These are phyloP conservation scores for Tympanopsis confertula DNA, from an alignment of 2,329 filamentous ascomycete genomes.

Conservation along the genomic window DNA sequence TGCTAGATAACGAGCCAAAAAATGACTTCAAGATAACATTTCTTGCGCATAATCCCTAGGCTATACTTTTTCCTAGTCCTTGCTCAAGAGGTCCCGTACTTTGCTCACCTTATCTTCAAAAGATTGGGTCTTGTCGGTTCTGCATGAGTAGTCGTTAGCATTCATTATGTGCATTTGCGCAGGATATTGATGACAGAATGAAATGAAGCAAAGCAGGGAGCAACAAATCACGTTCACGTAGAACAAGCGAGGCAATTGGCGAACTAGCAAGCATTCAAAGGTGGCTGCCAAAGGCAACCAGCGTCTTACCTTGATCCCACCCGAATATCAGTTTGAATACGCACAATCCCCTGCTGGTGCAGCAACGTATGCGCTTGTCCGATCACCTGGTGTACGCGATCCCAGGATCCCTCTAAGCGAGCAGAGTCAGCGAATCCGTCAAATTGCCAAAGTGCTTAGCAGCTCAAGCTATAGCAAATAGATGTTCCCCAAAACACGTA, in stretches of 20 bases:
- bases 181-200: no score
- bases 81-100: neutral
- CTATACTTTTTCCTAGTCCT: neutral
- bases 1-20: no score
- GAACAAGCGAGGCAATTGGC: neutral
- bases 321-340: slow-evolving; percentile 53
- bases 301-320: slow-evolving; percentile 36
- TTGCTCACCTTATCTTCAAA: slow-evolving; percentile 46
- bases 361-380: slow-evolving; percentile 46
- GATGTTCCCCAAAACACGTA: no score
- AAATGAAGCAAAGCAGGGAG: neutral
- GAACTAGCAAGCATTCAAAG: neutral
- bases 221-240: neutral
- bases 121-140: slow-evolving; percentile 51
- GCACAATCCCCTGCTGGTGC: slow-evolving; percentile 43
- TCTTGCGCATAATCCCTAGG: no score
- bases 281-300: neutral
- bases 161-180: neutral
- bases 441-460: neutral
- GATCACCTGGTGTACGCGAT: slow-evolving; percentile 40
- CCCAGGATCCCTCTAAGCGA: slow-evolving; percentile 53
- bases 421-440: no score
- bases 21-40: no score
- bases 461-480: no score
- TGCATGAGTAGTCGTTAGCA: slow-evolving; percentile 9